phyloP scores from a whole-genome alignment of 176 grass and related monocot genomes.

The Ananas comosus region DNA sequence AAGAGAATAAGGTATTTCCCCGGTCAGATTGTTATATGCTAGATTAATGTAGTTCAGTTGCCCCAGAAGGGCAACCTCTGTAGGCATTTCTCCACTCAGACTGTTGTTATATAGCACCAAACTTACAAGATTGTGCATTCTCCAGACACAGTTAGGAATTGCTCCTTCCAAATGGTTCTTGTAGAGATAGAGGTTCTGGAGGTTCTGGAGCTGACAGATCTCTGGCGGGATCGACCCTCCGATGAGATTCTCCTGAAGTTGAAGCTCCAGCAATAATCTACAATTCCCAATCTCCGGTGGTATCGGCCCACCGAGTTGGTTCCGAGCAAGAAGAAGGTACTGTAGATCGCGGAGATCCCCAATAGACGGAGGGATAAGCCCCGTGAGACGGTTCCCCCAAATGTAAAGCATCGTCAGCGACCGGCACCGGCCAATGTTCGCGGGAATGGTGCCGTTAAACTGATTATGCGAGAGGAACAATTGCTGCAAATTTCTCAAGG shows the following conservation, averaged over 20 bases:
- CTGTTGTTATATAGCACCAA: conserved; percentile 28
- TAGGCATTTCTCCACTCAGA: conserved; percentile 32
- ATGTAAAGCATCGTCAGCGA: conserved; percentile 25
- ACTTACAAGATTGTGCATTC: conserved; percentile 30
- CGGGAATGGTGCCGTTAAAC: conserved; percentile 27
- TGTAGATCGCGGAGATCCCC: conserved; percentile 30
- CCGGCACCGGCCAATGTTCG: conserved; percentile 26
- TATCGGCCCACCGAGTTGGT: conserved; percentile 19
- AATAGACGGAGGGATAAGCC: conserved; percentile 24
- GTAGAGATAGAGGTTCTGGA: conserved; percentile 30
- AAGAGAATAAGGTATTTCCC: conserved; percentile 30
- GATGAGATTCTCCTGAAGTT: conserved; percentile 38
- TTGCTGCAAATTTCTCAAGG: conserved; percentile 13
- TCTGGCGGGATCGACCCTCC: conserved; percentile 29
- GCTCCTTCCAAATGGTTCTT: conserved; percentile 31
- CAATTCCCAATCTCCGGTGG: conserved; percentile 30
- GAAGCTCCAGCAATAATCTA: conserved; percentile 34
- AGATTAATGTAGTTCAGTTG: conserved; percentile 33
- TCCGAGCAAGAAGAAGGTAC: conserved; percentile 25
- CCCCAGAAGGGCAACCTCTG: conserved; percentile 33
- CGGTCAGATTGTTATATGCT: conserved; percentile 33
- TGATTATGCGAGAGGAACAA: conserved; percentile 24
- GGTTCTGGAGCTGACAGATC: conserved; percentile 20
- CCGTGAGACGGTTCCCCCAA: conserved; percentile 31
- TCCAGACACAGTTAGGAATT: conserved; percentile 27